A percentile compares a stretch with the other conserved stretches of the same genome.
These are phyloP conservation scores for Clarireedia homoeocarpa DNA, from an alignment of 2,329 filamentous ascomycete genomes.

Conservation along the genomic window DNA sequence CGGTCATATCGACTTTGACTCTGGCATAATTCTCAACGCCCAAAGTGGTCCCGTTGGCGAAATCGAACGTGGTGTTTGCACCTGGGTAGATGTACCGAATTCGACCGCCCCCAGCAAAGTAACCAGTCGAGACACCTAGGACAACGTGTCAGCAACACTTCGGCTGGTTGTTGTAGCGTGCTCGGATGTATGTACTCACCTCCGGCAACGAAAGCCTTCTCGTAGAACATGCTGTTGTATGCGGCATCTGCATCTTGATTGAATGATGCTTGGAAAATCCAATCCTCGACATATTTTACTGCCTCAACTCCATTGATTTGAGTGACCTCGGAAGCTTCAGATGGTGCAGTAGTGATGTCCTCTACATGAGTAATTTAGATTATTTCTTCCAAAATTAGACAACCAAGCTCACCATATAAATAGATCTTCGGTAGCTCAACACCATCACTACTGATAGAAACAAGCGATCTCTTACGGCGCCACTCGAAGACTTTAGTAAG, in stretches of 20 bases:
- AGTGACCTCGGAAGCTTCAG: conserved; percentile 38
- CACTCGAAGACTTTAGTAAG: conserved; percentile 44
- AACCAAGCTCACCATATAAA: conserved; percentile 34
- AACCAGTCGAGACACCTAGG: conserved; percentile 22
- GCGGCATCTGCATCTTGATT: conserved; percentile 35
- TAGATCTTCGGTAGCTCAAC: conserved; percentile 49
- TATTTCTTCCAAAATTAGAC: background rate
- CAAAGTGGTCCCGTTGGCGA: conserved; percentile 33
- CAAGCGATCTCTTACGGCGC: conserved; percentile 40
- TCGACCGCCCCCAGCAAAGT: conserved; percentile 33
- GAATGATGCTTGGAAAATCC: conserved; percentile 31
- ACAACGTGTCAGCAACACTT: background rate
- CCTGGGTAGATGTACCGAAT: conserved; percentile 33
- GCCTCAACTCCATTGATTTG: conserved; percentile 51
- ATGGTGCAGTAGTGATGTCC: conserved; percentile 37
- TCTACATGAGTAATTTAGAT: conserved; percentile 15
- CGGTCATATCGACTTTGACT: conserved; percentile 30
- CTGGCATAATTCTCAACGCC: conserved; percentile 30
- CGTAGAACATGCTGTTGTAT: conserved; percentile 36
- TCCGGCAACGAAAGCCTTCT: conserved; percentile 23
- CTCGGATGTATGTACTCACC: background rate
- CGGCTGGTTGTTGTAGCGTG: background rate
- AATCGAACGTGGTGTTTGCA: conserved; percentile 32
- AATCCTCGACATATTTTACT: conserved; percentile 39
- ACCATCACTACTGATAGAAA: conserved; percentile 56